Percentiles rank a stretch among this genome's conserved stretches.
Evolutionary conservation across 75 land plant species (phyloP).

Genomic region (Cupressus sempervirens): DNA sequence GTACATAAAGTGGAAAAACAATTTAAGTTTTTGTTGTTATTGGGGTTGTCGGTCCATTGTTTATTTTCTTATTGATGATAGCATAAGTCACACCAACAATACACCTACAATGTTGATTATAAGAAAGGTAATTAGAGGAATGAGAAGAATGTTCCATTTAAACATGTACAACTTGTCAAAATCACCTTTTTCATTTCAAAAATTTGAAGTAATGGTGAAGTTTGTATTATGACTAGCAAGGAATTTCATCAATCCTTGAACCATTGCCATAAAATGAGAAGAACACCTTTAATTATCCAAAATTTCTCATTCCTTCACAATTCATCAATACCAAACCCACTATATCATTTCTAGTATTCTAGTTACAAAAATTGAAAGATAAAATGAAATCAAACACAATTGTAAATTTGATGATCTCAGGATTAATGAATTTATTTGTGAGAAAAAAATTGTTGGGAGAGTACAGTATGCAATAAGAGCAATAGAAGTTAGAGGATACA

Average conservation of each 20-base stretch:
- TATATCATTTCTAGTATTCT: constrained; percentile 88
- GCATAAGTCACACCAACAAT: constrained; percentile 80
- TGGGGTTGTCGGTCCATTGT: too few relatives aligned
- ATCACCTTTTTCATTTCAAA: constrained; percentile 77
- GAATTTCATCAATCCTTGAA: constrained; percentile 83
- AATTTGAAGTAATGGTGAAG: constrained; percentile 86
- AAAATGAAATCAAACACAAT: constrained; percentile 78
- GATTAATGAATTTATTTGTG: constrained; percentile 34
- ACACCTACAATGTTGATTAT: constrained; percentile 79
- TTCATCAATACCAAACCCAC: constrained; percentile 84
- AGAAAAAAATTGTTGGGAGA: constrained; percentile 30
- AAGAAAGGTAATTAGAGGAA: constrained; percentile 78
- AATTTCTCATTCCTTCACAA: constrained; percentile 96
- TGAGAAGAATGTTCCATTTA: constrained; percentile 79
- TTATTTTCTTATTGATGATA: too few relatives aligned
- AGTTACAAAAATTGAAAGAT: constrained; percentile 81
- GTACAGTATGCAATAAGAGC: constrained; percentile 37
- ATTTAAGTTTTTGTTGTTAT: too few relatives aligned
- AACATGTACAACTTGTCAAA: constrained; percentile 73
- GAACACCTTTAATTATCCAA: constrained; percentile 88
- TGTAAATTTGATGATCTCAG: constrained; percentile 47
- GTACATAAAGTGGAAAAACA: too few relatives aligned
- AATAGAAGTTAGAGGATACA: constrained; percentile 39
- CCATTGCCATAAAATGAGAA: constrained; percentile 78
- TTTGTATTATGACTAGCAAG: constrained; percentile 86